Base-by-base conservation (phyloP, 2,329 filamentous ascomycete species). In the Chaetomiaceae sp. region DNA sequence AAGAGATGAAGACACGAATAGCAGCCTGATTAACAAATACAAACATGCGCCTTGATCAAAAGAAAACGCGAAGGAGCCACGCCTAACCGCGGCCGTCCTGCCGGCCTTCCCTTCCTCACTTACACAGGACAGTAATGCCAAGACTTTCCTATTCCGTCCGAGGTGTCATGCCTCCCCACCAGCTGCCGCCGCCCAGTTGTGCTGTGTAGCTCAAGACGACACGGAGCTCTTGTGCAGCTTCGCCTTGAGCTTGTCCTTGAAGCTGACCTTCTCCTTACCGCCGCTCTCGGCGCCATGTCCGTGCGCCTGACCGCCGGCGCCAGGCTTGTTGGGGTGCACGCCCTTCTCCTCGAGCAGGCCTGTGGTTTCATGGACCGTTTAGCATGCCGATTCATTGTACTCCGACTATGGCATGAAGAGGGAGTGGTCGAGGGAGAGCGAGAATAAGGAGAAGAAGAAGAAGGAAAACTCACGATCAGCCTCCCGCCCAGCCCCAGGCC, bases 181-280 rank as follows among this genome's bases (percentile, higher is more conserved):
- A n/a, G 14, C 27, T 29, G 27, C 27, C 9, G 9, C n/a, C n/a
- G n/a, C n/a, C n/a, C n/a, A n/a, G n/a, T n/a, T n/a, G n/a, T n/a
- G n/a, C n/a, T n/a, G n/a, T n/a, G n/a, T n/a, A 24, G 22, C 22
- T 6, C 22, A 24, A 24, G 40, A 7, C 15, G 48, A 45, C 32
- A 19, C 24, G 36, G 59, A 70, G 57, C 72, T 66, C 47, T 65
- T 66, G 65, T 84, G 81, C 49, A 86, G 65, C 70, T 85, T 86
- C 46, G 76, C 74, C 75, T 85, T 86, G 65, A 86, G 76, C 68
- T 83, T 83, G 47, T 81, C 72, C 50, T 73, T 73, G 33, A 84
- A 59, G 52, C 75, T 75, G 6, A 67, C 67, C 51, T 63, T 60
- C 34, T 59, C 57, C 40, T 61, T 56, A 11, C 42, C 45, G 38